phyloP scores from a whole-genome alignment of 1,139 yeast genomes.

The Arxiozyma bovina region DNA sequence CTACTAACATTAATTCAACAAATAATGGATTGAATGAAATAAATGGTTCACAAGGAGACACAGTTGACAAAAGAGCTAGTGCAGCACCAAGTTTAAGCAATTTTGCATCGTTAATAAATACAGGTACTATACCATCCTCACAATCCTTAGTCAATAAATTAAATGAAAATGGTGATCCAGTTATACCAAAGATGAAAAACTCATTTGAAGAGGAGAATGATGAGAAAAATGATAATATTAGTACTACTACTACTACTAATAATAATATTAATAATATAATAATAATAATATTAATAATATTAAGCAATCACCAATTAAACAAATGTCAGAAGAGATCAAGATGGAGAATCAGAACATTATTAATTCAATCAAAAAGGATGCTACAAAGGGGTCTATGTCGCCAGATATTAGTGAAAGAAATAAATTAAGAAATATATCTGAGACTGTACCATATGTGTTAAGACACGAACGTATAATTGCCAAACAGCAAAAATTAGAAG shows the following conservation, averaged over 20 bases:
- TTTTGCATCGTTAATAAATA: constrained; percentile 29
- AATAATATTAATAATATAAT: constrained; percentile 10
- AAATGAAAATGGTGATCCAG: constrained; percentile 15
- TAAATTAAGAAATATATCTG: constrained; percentile 67
- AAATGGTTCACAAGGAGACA: background rate
- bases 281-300: constrained; percentile 11
- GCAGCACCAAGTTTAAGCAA: constrained; percentile 32
- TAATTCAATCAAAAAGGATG: constrained; percentile 47
- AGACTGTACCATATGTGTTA: constrained; percentile 71
- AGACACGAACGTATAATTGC: constrained; percentile 67
- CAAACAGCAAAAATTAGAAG: constrained; percentile 69
- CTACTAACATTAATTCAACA: background rate
- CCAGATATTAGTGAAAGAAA: constrained; percentile 45
- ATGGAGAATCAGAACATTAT: constrained; percentile 37
- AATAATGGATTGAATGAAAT: background rate
- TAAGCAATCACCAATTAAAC: constrained; percentile 31
- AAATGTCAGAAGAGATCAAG: constrained; percentile 31
- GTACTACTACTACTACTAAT: constrained; percentile 4
- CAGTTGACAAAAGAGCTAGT: constrained; percentile 21
- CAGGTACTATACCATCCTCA: constrained; percentile 29
- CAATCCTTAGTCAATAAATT: constrained; percentile 20
- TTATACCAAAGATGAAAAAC: constrained; percentile 23
- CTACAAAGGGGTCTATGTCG: constrained; percentile 21
- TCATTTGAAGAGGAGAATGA: background rate
- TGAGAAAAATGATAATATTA: constrained; percentile 1